A percentile compares a stretch with the other conserved stretches of the same genome.
Evolutionary conservation across 768 basidiomycete species (phyloP).

Genomic region (button mushroom (Agaricus bisporus)): DNA sequence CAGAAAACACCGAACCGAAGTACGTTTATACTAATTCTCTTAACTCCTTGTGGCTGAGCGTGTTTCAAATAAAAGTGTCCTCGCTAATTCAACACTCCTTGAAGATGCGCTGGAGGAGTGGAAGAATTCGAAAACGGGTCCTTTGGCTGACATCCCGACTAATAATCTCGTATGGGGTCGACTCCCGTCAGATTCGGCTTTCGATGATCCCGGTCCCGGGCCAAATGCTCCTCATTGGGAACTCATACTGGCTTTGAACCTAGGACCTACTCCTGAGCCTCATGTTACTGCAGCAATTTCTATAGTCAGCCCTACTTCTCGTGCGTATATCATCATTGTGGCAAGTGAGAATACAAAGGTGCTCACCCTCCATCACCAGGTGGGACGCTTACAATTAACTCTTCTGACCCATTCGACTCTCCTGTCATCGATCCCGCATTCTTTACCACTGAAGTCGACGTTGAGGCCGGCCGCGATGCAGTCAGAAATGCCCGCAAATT

Average conservation of each 20-base stretch:
- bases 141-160: constrained; percentile 4
- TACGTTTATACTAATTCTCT: background rate
- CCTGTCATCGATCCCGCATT: constrained; percentile 10
- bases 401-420: constrained; percentile 11
- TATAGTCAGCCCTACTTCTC: constrained; percentile 11
- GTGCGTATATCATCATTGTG: background rate
- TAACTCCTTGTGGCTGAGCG: background rate
- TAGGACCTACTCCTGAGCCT: background rate
- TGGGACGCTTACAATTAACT: constrained; percentile 9
- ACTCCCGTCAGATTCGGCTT: constrained; percentile 9
- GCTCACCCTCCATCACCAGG: background rate
- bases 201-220: constrained; percentile 18
- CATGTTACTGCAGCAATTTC: background rate
- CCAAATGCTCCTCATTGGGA: constrained; percentile 18
- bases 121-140: constrained; percentile 11
- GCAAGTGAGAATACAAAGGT: background rate
- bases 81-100: constrained; percentile 2
- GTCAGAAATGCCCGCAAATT: background rate
- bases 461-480: constrained; percentile 15
- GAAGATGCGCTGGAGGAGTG: constrained; percentile 12
- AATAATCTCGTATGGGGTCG: constrained; percentile 18
- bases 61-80: background rate
- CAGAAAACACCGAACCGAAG: constrained; percentile 11
- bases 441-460: constrained; percentile 13
- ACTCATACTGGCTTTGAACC: constrained; percentile 1